Evolutionary conservation across 805 yeast genomes (phyloP).

Genomic region (Nakazawaea ambrosiae): DNA sequence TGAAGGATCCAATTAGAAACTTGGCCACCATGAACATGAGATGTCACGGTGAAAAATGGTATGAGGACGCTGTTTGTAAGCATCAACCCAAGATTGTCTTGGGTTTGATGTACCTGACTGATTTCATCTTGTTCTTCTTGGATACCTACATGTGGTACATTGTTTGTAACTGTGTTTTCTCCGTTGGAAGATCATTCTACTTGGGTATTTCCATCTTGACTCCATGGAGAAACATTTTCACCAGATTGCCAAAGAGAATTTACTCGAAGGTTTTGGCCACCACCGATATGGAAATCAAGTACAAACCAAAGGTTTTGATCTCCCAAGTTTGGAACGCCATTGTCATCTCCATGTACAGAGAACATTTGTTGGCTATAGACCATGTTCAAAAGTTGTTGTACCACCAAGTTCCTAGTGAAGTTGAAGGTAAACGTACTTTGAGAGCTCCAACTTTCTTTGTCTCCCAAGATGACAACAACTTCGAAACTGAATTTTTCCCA

Average conservation of each 20-base stretch:
- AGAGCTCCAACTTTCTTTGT: slow-evolving; percentile 99
- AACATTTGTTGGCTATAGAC: slow-evolving; percentile 94
- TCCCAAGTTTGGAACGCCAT: slow-evolving; percentile 99
- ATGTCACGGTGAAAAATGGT: slow-evolving; percentile 95
- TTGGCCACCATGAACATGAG: slow-evolving; percentile 82
- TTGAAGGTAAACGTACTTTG: slow-evolving; percentile 96
- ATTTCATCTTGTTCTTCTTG: slow-evolving; percentile 90
- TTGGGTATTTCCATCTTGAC: slow-evolving; percentile 98
- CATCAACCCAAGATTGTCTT: slow-evolving; percentile 86
- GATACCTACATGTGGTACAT: slow-evolving; percentile 99
- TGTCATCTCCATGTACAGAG: slow-evolving; percentile 99
- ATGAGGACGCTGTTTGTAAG: slow-evolving; percentile 63
- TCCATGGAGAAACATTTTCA: slow-evolving; percentile 98
- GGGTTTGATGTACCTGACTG: slow-evolving; percentile 90
- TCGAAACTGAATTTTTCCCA: slow-evolving; percentile 96
- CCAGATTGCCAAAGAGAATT: slow-evolving; percentile 97
- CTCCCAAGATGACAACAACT: slow-evolving; percentile 92
- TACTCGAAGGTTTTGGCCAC: slow-evolving; percentile 97
- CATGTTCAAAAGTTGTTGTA: slow-evolving; percentile 96
- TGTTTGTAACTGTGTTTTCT: slow-evolving; percentile 87
- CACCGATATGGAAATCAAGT: slow-evolving; percentile 97
- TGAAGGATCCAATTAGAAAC: slow-evolving; percentile 92
- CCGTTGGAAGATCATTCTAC: slow-evolving; percentile 96
- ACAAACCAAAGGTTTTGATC: slow-evolving; percentile 95
- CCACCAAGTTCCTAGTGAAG: slow-evolving; percentile 97